Evolutionary conservation across 352 stramenopile species (phyloP), one percentile per base, ranked within the genome.

Genomic region (Phytophthora pisi): DNA sequence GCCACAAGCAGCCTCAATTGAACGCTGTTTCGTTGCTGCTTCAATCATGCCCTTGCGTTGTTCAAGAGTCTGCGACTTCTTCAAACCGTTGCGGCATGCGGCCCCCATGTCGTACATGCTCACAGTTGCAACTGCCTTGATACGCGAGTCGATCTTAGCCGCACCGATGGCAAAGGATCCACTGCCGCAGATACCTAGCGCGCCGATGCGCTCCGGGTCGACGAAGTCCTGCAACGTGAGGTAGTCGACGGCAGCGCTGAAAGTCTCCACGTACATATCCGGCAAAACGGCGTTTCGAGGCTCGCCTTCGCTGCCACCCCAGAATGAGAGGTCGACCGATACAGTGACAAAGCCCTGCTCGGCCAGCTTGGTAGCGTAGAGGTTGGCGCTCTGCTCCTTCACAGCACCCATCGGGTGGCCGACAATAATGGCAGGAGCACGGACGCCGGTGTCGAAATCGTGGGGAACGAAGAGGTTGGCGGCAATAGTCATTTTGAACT

Each of bases 381-480:
- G 56, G 30, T 70, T 43, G 16, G 63, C 63, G 6, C 63, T 70
- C 23, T 70, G 63, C 51, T 70, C 63, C 63, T 70, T 70, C 11
- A 70, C 63, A 52, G 63, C 63, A 15, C 63, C 63, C 56, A 70
- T 66, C 38, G 63, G 63, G 42, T 70, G 56, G 11, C 30, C 31
- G 2, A 58, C 42, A 40, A 71, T 28, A 28, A 51, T 51, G 7
- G 45, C 18, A 6, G 45, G 45, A 18, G 45, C 18, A 13, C 3
- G 13, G 45, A 28, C 18, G 18, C n/a, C 16, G n/a, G 8, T 30
- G 20, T 51, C 45, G 43, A 61, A 28, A 28, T 61, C 28, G 28
- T 61, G 54, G 42, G 55, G 55, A 16, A 45, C 45, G 28, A 61
- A 53, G 42, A 61, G 55, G 55, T 50, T 61, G 40, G 16, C 55